Evolutionary conservation across 1,139 yeast genomes (phyloP).

Genomic region (Geotrichum carabidarum): DNA sequence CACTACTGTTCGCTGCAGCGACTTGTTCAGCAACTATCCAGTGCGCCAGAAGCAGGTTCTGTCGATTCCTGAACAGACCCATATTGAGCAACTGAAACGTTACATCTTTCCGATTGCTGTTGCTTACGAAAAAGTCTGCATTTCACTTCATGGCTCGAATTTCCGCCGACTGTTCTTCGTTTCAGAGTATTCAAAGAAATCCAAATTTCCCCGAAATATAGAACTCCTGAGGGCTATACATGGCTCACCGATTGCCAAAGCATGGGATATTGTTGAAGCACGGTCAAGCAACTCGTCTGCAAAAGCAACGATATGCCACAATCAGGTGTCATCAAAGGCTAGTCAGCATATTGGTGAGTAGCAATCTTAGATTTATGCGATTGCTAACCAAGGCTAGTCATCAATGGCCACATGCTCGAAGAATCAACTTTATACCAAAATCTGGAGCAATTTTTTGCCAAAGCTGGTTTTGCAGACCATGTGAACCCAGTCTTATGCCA

Average conservation of each 20-base stretch:
- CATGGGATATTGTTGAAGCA: conserved; percentile 28
- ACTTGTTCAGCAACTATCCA: conserved; percentile 52
- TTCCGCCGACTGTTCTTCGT: conserved; percentile 15
- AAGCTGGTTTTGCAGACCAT: not conserved
- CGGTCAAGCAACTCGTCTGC: conserved; percentile 22
- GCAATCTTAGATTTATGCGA: not conserved
- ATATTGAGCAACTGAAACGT: conserved; percentile 38
- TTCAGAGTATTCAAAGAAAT: not conserved
- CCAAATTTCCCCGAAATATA: conserved; percentile 18
- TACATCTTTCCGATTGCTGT: conserved; percentile 39
- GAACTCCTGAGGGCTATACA: conserved; percentile 25
- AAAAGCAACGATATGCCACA: conserved; percentile 36
- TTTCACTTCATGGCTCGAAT: conserved; percentile 27
- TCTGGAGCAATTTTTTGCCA: conserved; percentile 36
- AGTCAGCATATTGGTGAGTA: conserved; percentile 43
- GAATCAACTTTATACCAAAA: conserved; percentile 30
- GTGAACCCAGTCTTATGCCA: conserved; percentile 14
- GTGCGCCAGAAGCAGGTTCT: conserved; percentile 46
- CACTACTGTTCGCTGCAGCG: conserved; percentile 44
- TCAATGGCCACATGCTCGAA: conserved; percentile 10
- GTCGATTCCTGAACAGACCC: conserved; percentile 29
- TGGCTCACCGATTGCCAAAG: conserved; percentile 23
- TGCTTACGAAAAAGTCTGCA: conserved; percentile 31
- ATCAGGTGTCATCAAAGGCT: conserved; percentile 36
- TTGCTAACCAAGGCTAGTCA: conserved; percentile 5